Evolutionary conservation across 2,329 filamentous ascomycete species (phyloP).

Genomic region (Thelonectria rubi): DNA sequence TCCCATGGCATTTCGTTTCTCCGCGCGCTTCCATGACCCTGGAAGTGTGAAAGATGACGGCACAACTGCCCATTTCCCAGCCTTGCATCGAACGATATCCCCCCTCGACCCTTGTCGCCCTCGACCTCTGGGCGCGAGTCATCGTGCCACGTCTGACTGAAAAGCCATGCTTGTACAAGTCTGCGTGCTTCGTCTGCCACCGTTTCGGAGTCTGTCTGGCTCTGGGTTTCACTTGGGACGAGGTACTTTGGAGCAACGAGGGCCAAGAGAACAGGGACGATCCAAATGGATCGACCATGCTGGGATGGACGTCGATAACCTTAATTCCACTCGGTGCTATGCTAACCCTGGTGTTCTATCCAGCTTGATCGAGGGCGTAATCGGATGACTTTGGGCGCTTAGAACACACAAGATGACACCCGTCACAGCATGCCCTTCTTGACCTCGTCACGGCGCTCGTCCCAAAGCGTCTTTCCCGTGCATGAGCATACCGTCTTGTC

Average conservation of each 20-base stretch:
- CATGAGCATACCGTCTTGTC: constrained; percentile 98
- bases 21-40: constrained; percentile 11
- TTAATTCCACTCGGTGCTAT: constrained; percentile 24
- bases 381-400: constrained; percentile 23
- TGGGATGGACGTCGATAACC: constrained; percentile 25
- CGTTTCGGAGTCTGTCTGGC: constrained; percentile 14
- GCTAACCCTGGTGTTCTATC: constrained; percentile 19
- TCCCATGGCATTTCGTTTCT: constrained; percentile 14
- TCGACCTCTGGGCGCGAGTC: constrained; percentile 29
- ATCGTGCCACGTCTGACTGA: constrained; percentile 38
- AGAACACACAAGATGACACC: background rate
- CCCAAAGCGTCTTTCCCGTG: constrained; percentile 97
- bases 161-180: constrained; percentile 20
- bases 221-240: constrained; percentile 32
- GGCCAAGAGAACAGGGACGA: constrained; percentile 13
- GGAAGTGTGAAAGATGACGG: constrained; percentile 3
- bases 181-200: constrained; percentile 28
- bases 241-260: constrained; percentile 17
- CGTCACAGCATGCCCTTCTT: constrained; percentile 86
- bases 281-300: constrained; percentile 28
- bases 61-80: constrained; percentile 25
- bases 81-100: constrained; percentile 36
- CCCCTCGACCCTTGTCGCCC: constrained; percentile 29
- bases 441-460: constrained; percentile 91
- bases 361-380: constrained; percentile 4